These are phyloP conservation scores for Hypholoma sublateritium DNA, from an alignment of 768 basidiomycete species.

Conservation along the genomic window DNA sequence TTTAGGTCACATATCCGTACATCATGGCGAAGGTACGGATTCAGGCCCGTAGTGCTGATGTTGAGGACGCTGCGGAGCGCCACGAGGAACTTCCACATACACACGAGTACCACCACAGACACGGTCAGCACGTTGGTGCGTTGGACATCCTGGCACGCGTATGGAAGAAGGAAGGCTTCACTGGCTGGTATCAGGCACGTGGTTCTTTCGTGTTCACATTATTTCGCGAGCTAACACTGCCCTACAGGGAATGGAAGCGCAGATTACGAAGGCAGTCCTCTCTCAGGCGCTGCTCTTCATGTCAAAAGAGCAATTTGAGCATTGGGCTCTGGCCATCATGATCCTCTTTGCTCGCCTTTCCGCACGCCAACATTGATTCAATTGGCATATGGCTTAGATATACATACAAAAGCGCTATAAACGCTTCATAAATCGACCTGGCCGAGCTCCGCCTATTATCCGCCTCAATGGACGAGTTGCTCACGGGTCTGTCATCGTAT, in stretches of 20 bases:
- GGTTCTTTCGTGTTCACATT: neutral
- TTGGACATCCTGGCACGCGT: constrained; percentile 73
- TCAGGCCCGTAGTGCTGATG: constrained; percentile 75
- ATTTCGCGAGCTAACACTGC: neutral
- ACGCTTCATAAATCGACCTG: no score
- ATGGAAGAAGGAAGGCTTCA: constrained; percentile 72
- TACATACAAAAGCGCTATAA: neutral
- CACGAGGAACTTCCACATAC: constrained; percentile 35
- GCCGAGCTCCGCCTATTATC: neutral
- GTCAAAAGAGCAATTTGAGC: constrained; percentile 97
- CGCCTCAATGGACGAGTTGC: neutral
- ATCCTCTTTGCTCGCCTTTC: constrained; percentile 45
- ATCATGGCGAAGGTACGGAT: constrained; percentile 97
- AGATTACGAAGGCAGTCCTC: constrained; percentile 93
- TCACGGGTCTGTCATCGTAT: neutral
- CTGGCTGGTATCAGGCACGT: constrained; percentile 92
- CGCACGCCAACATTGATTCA: constrained; percentile 11
- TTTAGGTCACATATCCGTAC: constrained; percentile 90
- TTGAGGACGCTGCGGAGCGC: constrained; percentile 45
- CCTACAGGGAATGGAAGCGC: constrained; percentile 88
- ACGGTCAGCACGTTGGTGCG: constrained; percentile 66
- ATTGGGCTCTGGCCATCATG: constrained; percentile 77
- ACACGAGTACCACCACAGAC: constrained; percentile 41
- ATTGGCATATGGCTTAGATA: neutral
- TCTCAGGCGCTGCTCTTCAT: constrained; percentile 96